Evolutionary conservation across 495 filamentous ascomycete species (phyloP).

Genomic region (Talaromyces stipitatus): DNA sequence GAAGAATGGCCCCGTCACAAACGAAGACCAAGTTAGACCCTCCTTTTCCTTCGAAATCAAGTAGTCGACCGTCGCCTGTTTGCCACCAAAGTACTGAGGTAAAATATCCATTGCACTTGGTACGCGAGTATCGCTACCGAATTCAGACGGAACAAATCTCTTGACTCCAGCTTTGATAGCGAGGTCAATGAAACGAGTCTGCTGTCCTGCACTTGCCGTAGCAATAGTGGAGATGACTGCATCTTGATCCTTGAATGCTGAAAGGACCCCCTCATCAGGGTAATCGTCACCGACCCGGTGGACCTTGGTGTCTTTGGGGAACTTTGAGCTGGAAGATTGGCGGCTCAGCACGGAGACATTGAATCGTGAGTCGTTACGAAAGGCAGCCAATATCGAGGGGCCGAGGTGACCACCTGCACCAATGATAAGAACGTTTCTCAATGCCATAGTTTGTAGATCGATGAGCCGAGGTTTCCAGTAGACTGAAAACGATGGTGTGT

Average conservation of each 20-base stretch:
- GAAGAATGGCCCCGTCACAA: not conserved
- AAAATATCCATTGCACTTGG: no score
- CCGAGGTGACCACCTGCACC: not conserved
- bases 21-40: no score
- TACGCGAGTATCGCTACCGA: no score
- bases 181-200: no score
- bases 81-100: no score
- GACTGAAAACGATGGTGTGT: no score
- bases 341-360: not conserved
- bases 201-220: slow-evolving; percentile 13
- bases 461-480: no score
- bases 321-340: not conserved
- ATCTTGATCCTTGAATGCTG: slow-evolving; percentile 24
- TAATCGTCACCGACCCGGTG: not conserved
- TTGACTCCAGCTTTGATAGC: no score
- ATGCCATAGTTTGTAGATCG: not conserved
- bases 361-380: not conserved
- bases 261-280: not conserved
- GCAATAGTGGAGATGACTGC: slow-evolving; percentile 29
- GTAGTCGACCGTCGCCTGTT: no score
- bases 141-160: no score
- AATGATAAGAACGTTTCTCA: not conserved
- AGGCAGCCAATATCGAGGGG: not conserved
- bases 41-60: no score
- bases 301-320: not conserved